Base-by-base conservation (phyloP, 805 yeast genomes). In the Tetrapisispora phaffii region DNA sequence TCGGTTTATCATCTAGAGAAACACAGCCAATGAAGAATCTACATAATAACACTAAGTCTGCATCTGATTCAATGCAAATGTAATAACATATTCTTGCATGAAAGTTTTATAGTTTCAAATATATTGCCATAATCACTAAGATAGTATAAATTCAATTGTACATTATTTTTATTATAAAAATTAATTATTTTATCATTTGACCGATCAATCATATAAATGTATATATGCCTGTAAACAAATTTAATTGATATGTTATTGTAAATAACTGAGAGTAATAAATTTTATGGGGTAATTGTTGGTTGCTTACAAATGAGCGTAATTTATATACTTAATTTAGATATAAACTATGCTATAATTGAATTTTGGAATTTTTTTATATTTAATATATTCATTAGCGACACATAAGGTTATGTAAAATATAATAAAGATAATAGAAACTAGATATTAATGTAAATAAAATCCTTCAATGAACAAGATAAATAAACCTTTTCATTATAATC, bases 1-100 rank as follows among this genome's bases (percentile, higher is more conserved):
- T 80, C 52, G 90, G 90, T 63, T 66, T 82, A 47, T 71, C 69
- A 50, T 67, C 83, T 44, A 78, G 76, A 62, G 85, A 81, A 58
- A 74, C 80, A 31, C 77, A 73, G 51, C 80, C 83, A 39, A 63
- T 77, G 65, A 73, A 76, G 54, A 38, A 22, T 10, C 36, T 34
- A 34, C 36, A 34, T 26, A 23, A 23, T 21, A 34, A 33, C 21
- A 39, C 24, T 24, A 22, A 17, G 24, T 16, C 39, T 23, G 41
- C 42, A 16, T 44, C 32, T 23, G 54, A 49, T 32, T 47, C 50
- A 23, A 52, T 55, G 55, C 46, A 50, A 41, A 29, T 15, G 24
- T 33, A 41, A n/a, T 16, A n/a, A 3, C 5, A 28, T 3, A n/a
- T 36, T 22, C 6, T 26, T 19, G 20, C 34, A 19, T 17, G 20